A percentile compares a stretch with the other conserved stretches of the same genome.
Evolutionary conservation across 148 eudicot genomes (phyloP).

Genomic region (Chenopodium formosanum): DNA sequence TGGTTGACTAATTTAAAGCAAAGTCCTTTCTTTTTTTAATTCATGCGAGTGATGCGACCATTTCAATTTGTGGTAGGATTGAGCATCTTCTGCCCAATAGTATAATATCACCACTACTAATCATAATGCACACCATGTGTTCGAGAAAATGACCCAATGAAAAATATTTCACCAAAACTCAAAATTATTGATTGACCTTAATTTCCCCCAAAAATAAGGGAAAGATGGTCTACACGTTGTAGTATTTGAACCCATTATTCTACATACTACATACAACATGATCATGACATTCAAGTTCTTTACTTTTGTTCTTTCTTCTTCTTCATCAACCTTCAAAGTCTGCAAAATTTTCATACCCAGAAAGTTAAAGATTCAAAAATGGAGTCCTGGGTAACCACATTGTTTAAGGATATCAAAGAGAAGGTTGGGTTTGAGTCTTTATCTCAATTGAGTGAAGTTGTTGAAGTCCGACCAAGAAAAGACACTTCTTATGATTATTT

Average conservation of each 20-base stretch:
- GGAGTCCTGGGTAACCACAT: slow-evolving; percentile 32
- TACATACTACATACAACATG: not conserved
- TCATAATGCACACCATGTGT: not conserved
- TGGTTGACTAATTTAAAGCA: no score
- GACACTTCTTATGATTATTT: slow-evolving; percentile 28
- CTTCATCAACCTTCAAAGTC: slow-evolving; percentile 8
- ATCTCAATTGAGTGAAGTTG: slow-evolving; percentile 7
- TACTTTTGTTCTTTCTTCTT: not conserved
- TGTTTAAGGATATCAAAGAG: slow-evolving; percentile 27
- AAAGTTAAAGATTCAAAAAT: slow-evolving; percentile 15
- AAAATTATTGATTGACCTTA: not conserved
- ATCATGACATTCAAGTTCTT: slow-evolving; percentile 20
- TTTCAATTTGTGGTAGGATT: not conserved
- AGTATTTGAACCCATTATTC: slow-evolving; percentile 7
- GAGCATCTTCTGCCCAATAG: not conserved
- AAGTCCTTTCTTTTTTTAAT: no score
- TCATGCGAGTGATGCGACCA: not conserved
- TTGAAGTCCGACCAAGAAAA: not conserved
- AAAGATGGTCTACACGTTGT: slow-evolving; percentile 22
- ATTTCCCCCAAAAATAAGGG: not conserved
- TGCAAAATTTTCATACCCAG: slow-evolving; percentile 8
- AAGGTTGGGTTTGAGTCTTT: slow-evolving; percentile 27
- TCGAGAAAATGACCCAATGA: slow-evolving; percentile 24
- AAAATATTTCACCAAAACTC: not conserved
- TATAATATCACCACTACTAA: not conserved